Conservation (phyloP, 2,329 filamentous ascomycete genomes). For the Botryotinia narcissicola region DNA sequence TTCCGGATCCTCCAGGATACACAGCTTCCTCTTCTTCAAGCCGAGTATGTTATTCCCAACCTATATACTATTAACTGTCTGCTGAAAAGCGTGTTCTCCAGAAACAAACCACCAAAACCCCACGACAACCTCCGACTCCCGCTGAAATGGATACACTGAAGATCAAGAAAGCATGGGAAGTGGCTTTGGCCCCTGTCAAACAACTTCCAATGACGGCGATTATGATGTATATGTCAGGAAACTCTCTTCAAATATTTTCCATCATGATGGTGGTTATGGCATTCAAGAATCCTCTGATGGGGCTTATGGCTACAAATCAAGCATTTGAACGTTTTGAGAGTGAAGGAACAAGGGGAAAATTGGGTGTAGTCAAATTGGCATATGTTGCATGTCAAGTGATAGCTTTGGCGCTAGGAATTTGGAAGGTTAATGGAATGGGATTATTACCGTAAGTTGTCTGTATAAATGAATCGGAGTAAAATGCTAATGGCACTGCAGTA, state of each 20-base stretch:
- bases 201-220: constrained; percentile 96
- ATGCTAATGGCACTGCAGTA: constrained; percentile 53
- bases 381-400: constrained; percentile 86
- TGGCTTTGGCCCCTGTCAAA: constrained; percentile 90
- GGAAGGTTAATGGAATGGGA: constrained; percentile 97
- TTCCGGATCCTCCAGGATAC: constrained; percentile 87
- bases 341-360: constrained; percentile 67
- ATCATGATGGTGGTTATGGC: constrained; percentile 99
- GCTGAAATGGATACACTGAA: constrained; percentile 94
- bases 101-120: constrained; percentile 42
- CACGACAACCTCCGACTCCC: constrained; percentile 65
- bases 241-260: constrained; percentile 96
- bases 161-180: constrained; percentile 98
- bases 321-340: constrained; percentile 93
- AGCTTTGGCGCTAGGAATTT: constrained; percentile 80
- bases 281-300: constrained; percentile 93
- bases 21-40: constrained; percentile 50
- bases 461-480: constrained; percentile 2
- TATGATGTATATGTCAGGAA: constrained; percentile 99
- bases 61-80: neutral
- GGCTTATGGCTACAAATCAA: constrained; percentile 75
- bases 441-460: constrained; percentile 71
- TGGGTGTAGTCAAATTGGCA: constrained; percentile 80
- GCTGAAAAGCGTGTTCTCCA: constrained; percentile 26
- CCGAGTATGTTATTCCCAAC: constrained; percentile 49